Evolutionary conservation across 2,329 filamentous ascomycete genomes (phyloP).

Genomic region (Zymoseptoria tritici): DNA sequence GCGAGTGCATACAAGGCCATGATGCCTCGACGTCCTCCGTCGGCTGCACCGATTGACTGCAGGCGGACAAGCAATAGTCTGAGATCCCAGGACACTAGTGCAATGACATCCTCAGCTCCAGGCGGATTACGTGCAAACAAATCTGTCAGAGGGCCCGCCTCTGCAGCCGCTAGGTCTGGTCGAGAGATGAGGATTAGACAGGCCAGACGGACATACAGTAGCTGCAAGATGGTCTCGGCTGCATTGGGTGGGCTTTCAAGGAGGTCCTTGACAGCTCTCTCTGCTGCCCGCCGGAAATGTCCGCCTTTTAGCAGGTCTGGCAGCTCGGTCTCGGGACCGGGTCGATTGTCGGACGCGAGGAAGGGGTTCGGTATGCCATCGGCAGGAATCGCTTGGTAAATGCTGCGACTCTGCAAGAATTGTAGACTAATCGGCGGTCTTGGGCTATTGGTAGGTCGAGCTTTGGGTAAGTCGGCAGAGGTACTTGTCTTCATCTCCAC

Average conservation of each 20-base stretch:
- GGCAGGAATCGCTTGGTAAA: conserved; percentile 73
- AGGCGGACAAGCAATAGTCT: conserved; percentile 75
- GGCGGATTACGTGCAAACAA: conserved; percentile 36
- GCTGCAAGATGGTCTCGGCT: conserved; percentile 59
- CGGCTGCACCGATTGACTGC: conserved; percentile 77
- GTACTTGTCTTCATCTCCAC: neutral
- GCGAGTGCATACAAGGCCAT: conserved; percentile 85
- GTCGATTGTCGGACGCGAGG: conserved; percentile 58
- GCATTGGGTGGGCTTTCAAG: conserved; percentile 47
- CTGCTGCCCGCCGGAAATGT: conserved; percentile 61
- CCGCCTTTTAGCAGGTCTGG: conserved; percentile 60
- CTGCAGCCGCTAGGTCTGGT: conserved; percentile 48
- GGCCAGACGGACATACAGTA: conserved; percentile 74
- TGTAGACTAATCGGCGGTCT: conserved; percentile 58
- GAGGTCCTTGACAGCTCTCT: conserved; percentile 35
- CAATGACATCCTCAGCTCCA: conserved; percentile 45
- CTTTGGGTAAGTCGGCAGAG: neutral
- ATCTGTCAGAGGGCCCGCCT: conserved; percentile 57
- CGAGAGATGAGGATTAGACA: conserved; percentile 75
- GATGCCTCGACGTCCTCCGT: conserved; percentile 72
- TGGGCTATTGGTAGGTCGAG: neutral
- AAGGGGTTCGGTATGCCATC: conserved; percentile 57
- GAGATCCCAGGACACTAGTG: conserved; percentile 82
- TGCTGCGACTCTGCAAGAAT: conserved; percentile 69
- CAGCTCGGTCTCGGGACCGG: conserved; percentile 57